Evolutionary conservation across 768 basidiomycete genomes (phyloP).

Genomic region (Psilocybe cyanescens): DNA sequence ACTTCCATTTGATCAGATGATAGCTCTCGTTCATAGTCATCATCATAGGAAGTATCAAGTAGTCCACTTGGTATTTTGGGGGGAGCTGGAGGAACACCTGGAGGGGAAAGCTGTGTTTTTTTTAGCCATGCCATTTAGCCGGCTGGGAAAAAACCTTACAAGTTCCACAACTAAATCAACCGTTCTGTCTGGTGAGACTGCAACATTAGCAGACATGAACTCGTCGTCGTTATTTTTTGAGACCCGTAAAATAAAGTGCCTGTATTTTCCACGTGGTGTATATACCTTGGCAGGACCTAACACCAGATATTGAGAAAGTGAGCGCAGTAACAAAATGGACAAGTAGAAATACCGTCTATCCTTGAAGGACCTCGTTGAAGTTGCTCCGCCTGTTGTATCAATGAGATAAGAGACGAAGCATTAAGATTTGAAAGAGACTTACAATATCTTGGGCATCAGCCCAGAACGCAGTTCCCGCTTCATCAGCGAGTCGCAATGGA

Average conservation of each 20-base stretch:
- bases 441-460: constrained; percentile 69
- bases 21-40: neutral
- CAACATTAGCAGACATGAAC: constrained; percentile 58
- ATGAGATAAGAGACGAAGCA: neutral
- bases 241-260: constrained; percentile 70
- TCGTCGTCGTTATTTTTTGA: constrained; percentile 54
- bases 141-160: constrained; percentile 32
- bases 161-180: constrained; percentile 62
- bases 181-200: constrained; percentile 55
- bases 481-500: constrained; percentile 51
- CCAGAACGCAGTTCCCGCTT: constrained; percentile 66
- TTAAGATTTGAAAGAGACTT: constrained; percentile 20
- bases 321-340: neutral
- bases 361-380: constrained; percentile 66
- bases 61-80: constrained; percentile 35
- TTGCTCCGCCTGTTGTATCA: constrained; percentile 40
- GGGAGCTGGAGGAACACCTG: constrained; percentile 34
- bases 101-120: constrained; percentile 33
- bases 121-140: neutral
- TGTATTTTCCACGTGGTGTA: constrained; percentile 67
- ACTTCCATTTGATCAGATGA: neutral
- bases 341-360: constrained; percentile 60
- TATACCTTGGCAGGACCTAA: constrained; percentile 72
- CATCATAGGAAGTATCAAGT: constrained; percentile 7
- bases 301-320: constrained; percentile 5